phyloP scores from a whole-genome alignment of 805 yeast genomes.

The Candida nemodendra region DNA sequence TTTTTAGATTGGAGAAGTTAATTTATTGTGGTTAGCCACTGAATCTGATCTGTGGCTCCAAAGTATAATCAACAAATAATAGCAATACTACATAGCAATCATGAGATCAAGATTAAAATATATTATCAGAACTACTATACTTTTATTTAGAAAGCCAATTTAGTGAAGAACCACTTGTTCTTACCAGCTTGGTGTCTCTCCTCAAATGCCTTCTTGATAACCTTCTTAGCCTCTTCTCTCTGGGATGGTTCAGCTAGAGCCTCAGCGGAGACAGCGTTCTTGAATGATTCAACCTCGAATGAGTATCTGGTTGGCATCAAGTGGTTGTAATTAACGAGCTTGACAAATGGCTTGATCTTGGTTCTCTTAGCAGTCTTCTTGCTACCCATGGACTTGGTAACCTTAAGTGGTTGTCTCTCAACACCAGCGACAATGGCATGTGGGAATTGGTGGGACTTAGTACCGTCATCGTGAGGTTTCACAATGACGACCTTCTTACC shows the following conservation, averaged over 20 bases:
- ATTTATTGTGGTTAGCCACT: no score
- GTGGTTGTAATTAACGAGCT: constrained; percentile 99
- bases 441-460: constrained; percentile 98
- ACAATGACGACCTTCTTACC: constrained; percentile 99
- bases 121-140: constrained; percentile 15
- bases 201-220: constrained; percentile 98
- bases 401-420: constrained; percentile 97
- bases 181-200: constrained; percentile 99
- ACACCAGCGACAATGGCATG: constrained; percentile 99
- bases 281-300: constrained; percentile 93
- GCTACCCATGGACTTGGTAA: constrained; percentile 90
- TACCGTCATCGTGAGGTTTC: constrained; percentile 97
- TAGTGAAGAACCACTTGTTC: constrained; percentile 99
- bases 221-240: constrained; percentile 98
- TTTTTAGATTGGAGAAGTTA: no score
- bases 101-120: constrained; percentile 7
- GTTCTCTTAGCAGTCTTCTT: constrained; percentile 97
- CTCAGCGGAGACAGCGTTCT: constrained; percentile 87
- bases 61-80: no score
- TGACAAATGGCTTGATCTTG: constrained; percentile 98
- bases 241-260: constrained; percentile 96
- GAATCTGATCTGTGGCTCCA: no score
- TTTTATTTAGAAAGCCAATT: constrained; percentile 44
- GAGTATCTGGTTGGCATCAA: constrained; percentile 99
- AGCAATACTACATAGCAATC: no score